These are phyloP conservation scores for Heterobasidion occidentale DNA, from an alignment of 1,284 basidiomycete genomes.

Conservation along the genomic window DNA sequence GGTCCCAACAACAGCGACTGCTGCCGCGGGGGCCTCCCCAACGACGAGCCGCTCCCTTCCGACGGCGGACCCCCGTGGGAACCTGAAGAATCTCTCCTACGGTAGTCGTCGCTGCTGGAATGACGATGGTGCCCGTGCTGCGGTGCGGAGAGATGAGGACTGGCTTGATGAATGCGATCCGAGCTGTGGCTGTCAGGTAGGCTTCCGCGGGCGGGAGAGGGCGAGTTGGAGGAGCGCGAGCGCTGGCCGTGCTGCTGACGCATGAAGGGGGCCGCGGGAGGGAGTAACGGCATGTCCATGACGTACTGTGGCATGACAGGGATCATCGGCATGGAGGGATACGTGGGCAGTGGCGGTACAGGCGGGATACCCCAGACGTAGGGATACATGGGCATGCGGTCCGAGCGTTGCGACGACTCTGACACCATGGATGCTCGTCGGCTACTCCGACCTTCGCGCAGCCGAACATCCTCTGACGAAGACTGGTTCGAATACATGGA, in stretches of 20 bases:
- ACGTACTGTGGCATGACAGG: conserved; percentile 27
- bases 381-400: conserved; percentile 12
- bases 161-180: conserved; percentile 5
- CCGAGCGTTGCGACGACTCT: conserved; percentile 15
- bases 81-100: not conserved
- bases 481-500: conserved; percentile 38
- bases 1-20: not conserved
- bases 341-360: conserved; percentile 17
- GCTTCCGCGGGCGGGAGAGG: conserved; percentile 1
- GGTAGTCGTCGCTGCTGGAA: conserved; percentile 9
- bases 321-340: conserved; percentile 24
- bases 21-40: not conserved
- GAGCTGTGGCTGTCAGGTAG: conserved; percentile 5
- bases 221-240: conserved; percentile 10
- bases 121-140: conserved; percentile 6
- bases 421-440: conserved; percentile 39
- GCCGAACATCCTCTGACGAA: conserved; percentile 50
- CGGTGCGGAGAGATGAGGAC: not conserved
- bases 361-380: conserved; percentile 25
- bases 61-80: not conserved
- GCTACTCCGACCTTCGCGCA: conserved; percentile 21
- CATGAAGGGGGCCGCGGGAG: conserved; percentile 72
- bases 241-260: conserved; percentile 38
- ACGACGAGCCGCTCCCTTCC: not conserved
- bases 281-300: conserved; percentile 49